Evolutionary conservation across 2,329 filamentous ascomycete genomes (phyloP), one percentile per base, ranked within the genome.

Genomic region (Sordariomycetes sp.): DNA sequence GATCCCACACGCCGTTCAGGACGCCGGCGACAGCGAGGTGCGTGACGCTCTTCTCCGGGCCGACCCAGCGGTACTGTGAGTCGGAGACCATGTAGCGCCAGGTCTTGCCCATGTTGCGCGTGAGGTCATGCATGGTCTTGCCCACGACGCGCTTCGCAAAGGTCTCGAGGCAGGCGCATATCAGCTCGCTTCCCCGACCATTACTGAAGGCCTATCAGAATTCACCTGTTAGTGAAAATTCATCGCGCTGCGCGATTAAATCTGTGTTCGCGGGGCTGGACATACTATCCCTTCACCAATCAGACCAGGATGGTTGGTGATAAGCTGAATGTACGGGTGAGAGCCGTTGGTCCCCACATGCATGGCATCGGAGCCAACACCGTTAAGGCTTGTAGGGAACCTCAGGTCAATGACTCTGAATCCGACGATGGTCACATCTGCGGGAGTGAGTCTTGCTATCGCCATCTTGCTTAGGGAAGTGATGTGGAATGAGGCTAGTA

Each of bases 21-120:
- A 86, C 78, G 10, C 82, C 81, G 20, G 82, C 82, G 3, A 87
- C 75, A 2, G 83, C 84, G 20, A 87, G 80, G 65, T 87, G 84
- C 48, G 85, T 86, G 13, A 87, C 84, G 56, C 84, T 83, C 65
- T 87, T 87, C 64, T 87, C 84, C 1, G 84, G 84, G 0, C 84
- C 84, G 61, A 87, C 85, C 84, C 84, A 87, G 60, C 84, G 80
- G 25, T 86, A 72, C 66, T 87, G 84, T 55, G 77, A 82, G 70
- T 87, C 84, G 32, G 81, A 80, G 59, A 86, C 83, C 2, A 87
- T 76, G 66, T 85, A 82, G 25, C 84, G 76, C 84, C 84, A 87
- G 59, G 84, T 87, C 67, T 82, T 76, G 61, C 83, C 83, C 83
- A 82, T 85, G 68, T 87, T 54, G n/a, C 57, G 59, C 7, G 60